These are phyloP conservation scores for Leishmania arabica DNA, from an alignment of 208 protist genomes.

Conservation along the genomic window DNA sequence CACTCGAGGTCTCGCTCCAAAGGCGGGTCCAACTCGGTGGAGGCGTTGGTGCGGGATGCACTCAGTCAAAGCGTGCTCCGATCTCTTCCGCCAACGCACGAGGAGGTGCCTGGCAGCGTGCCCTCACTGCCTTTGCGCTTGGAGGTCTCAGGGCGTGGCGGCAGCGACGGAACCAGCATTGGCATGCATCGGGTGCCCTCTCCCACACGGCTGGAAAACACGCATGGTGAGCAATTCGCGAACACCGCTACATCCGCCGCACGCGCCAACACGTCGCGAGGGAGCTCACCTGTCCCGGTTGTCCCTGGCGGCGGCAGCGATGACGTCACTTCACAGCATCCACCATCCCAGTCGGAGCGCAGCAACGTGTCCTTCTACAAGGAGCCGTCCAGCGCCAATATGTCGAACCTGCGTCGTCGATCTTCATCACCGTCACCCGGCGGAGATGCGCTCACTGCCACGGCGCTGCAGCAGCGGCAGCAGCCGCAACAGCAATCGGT, in stretches of 20 bases:
- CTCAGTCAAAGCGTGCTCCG: constrained; percentile 66
- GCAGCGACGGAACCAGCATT: neutral
- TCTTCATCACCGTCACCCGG: neutral
- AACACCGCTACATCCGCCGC: neutral
- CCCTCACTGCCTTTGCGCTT: constrained; percentile 1
- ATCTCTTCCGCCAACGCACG: constrained; percentile 38
- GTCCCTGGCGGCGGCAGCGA: neutral
- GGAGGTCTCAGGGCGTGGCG: neutral
- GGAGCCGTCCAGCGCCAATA: constrained; percentile 9
- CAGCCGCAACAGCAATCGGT: neutral
- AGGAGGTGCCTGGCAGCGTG: neutral
- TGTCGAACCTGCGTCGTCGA: constrained; percentile 1
- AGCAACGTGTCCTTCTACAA: constrained; percentile 13
- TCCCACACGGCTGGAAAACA: neutral
- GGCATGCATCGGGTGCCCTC: neutral
- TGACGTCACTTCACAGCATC: neutral
- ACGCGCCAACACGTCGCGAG: neutral
- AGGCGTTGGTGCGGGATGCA: constrained; percentile 56
- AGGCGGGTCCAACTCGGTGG: constrained; percentile 30
- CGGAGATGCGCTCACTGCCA: neutral
- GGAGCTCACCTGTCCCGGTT: neutral
- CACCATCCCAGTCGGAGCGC: neutral
- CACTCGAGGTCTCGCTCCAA: neutral
- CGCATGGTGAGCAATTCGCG: neutral
- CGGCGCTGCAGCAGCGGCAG: neutral